phyloP scores from a whole-genome alignment of 768 basidiomycete genomes.

The Russula sp. region DNA sequence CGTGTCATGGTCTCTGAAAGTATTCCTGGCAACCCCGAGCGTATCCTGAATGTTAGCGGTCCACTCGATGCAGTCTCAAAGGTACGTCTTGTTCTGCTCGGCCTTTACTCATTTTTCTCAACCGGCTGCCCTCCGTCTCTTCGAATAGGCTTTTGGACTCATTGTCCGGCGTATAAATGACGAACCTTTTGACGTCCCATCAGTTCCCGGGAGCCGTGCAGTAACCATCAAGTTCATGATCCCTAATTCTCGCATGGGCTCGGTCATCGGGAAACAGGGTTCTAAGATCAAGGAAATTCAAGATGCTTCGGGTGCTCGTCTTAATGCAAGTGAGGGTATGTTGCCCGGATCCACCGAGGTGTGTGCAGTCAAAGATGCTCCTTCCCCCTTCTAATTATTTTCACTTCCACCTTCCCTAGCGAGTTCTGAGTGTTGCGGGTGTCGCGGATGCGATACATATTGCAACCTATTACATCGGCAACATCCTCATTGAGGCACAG shows the following conservation, averaged over 20 bases:
- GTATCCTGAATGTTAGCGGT: constrained; percentile 94
- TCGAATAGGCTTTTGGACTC: constrained; percentile 88
- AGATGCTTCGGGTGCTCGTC: constrained; percentile 91
- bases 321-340: constrained; percentile 98
- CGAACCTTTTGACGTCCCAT: constrained; percentile 96
- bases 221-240: constrained; percentile 99
- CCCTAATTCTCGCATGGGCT: constrained; percentile 98
- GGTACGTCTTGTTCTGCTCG: constrained; percentile 47
- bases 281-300: constrained; percentile 99
- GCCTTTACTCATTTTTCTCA: constrained; percentile 13
- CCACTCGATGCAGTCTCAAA: constrained; percentile 98
- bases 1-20: constrained; percentile 97
- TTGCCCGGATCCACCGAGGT: constrained; percentile 99
- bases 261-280: constrained; percentile 96
- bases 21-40: constrained; percentile 98
- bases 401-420: constrained; percentile 47
- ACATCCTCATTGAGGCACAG: constrained; percentile 91
- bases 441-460: constrained; percentile 99
- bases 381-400: constrained; percentile 12
- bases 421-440: constrained; percentile 95
- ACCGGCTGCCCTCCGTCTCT: background rate
- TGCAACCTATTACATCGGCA: constrained; percentile 98
- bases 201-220: constrained; percentile 94
- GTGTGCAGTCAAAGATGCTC: constrained; percentile 34
- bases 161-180: constrained; percentile 99